These are phyloP conservation scores for Camellia sinensis DNA, from an alignment of 148 eudicot species.

Conservation along the genomic window DNA sequence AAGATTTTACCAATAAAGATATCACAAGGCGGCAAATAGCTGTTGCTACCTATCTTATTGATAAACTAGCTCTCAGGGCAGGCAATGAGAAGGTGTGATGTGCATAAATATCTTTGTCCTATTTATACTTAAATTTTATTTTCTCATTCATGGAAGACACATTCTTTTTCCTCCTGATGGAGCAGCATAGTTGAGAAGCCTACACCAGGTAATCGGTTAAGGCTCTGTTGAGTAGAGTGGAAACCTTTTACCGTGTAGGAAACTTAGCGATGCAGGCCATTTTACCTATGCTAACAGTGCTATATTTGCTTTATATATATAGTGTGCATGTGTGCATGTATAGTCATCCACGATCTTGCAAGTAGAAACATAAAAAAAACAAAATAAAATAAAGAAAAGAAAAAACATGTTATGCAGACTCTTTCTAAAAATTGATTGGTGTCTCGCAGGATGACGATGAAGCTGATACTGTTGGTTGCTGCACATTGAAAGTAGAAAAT, in stretches of 20 bases:
- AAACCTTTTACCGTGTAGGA: background rate
- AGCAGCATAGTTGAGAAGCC: conserved; percentile 1
- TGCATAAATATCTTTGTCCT: background rate
- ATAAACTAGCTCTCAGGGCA: conserved; percentile 96
- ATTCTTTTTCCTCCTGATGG: background rate
- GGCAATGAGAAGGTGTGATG: conserved; percentile 92
- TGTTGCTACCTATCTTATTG: conserved; percentile 96
- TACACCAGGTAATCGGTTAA: background rate
- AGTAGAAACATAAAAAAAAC: background rate
- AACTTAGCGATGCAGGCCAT: background rate
- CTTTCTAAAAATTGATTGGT: conserved; percentile 1
- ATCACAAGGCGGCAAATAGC: conserved; percentile 75
- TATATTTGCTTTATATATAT: background rate
- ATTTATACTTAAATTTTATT: background rate
- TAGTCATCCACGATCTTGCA: background rate
- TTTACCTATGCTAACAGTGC: background rate
- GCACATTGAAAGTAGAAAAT: conserved; percentile 97
- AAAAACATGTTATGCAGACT: background rate
- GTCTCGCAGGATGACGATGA: conserved; percentile 92
- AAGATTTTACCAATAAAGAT: conserved; percentile 68
- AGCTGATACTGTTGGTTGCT: conserved; percentile 99
- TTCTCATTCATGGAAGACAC: background rate
- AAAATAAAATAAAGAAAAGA: background rate
- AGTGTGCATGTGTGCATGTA: background rate
- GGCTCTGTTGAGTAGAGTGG: background rate